Base-by-base conservation (phyloP, 2,329 filamentous ascomycete genomes). In the Aotearoamyces nothofagi region DNA sequence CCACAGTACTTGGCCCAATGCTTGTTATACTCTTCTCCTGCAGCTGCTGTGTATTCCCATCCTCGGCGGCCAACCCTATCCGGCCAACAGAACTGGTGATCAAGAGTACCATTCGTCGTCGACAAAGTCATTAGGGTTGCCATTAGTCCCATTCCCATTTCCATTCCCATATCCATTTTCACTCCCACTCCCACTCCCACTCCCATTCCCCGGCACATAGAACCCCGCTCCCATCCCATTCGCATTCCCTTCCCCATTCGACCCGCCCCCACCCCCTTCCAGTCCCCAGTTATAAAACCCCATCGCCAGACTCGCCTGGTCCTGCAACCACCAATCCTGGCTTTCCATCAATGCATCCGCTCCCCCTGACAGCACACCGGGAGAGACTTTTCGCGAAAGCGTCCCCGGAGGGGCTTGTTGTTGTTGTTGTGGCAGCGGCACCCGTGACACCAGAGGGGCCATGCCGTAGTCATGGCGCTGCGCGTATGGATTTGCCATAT, bases 221-320 rank as follows among this genome's bases (percentile, higher is more conserved):
- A 8, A 20, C n/a, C 19, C 19, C 19, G 8, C 19, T 20, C n/a
- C 19, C 7, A 20, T n/a, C 19, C 19, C 19, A 7, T 20, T 7
- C 7, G n/a, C n/a, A 20, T n/a, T 20, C 8, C 19, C n/a, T n/a
- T n/a, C n/a, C n/a, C n/a, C n/a, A n/a, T n/a, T n/a, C n/a, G n/a
- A n/a, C n/a, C n/a, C n/a, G n/a, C n/a, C n/a, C n/a, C 29, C 32
- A 4, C 24, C 29, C 4, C 32, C 38, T n/a, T n/a, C n/a, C n/a
- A n/a, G n/a, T 30, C 55, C 55, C 71, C 72, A 78, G 31, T 71
- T 73, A 15, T 66, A 72, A 37, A 78, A 68, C 2, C 71, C 72
- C 4, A 64, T 48, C 0, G 66, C 69, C 4, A 78, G 51, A 27
- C 66, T 63, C 11, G 57, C 62, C 40, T 78, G 70, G 41, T 79